phyloP scores from a whole-genome alignment of 225 moss, liverwort and hornwort genomes.

The Pleurozium schreberi region DNA sequence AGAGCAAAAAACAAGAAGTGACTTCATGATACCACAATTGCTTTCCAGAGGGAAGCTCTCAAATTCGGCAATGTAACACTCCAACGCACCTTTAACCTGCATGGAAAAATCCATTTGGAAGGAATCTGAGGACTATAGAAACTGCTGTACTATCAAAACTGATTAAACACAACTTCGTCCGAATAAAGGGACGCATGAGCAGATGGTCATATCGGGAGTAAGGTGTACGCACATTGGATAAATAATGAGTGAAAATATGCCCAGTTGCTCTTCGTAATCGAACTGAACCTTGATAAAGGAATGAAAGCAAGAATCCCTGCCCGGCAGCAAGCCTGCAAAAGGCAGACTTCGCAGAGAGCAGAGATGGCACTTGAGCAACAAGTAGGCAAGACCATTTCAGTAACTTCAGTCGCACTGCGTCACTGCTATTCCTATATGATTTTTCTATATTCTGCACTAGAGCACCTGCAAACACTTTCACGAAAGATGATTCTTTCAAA shows the following conservation, averaged over 20 bases:
- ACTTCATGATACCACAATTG: constrained; percentile 57
- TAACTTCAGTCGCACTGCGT: constrained; percentile 65
- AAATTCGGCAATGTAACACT: constrained; percentile 63
- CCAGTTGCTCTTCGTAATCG: constrained; percentile 50
- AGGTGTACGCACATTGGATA: constrained; percentile 39
- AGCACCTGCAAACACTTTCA: constrained; percentile 75
- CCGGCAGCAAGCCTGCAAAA: constrained; percentile 63
- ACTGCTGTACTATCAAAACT: not conserved
- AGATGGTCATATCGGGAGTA: not conserved
- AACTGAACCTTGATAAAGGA: constrained; percentile 46
- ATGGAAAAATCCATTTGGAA: not conserved
- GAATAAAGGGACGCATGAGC: not conserved
- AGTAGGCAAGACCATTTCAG: constrained; percentile 93
- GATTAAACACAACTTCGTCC: not conserved
- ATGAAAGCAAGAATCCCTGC: constrained; percentile 70
- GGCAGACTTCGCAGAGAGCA: constrained; percentile 72
- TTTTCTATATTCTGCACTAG: constrained; percentile 74
- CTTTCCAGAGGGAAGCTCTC: constrained; percentile 61
- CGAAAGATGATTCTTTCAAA: constrained; percentile 61
- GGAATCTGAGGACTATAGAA: not conserved
- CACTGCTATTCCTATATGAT: constrained; percentile 35
- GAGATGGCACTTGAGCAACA: constrained; percentile 46
- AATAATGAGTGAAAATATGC: constrained; percentile 44
- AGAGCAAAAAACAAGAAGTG: constrained; percentile 52
- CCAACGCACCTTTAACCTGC: constrained; percentile 61